Percentiles rank a stretch among this genome's conserved stretches.
Evolutionary conservation across 1,139 yeast genomes (phyloP).

Genomic region (Torulaspora globosa): DNA sequence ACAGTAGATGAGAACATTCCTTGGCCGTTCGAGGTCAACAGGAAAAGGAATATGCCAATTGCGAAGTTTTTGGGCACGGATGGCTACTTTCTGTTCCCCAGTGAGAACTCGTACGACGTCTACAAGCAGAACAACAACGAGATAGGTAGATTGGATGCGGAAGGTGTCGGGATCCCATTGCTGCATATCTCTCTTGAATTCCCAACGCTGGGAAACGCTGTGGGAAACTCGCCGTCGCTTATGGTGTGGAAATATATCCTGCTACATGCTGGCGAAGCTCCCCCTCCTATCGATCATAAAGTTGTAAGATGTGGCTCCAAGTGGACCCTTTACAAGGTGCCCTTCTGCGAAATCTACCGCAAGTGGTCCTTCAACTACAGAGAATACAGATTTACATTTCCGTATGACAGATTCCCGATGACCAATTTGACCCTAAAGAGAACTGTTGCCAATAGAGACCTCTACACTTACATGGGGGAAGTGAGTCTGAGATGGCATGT

Average conservation of each 20-base stretch:
- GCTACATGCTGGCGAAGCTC: conserved; percentile 8
- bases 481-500: conserved; percentile 17
- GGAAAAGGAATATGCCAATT: conserved; percentile 14
- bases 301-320: conserved; percentile 4
- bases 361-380: neutral
- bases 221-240: conserved; percentile 5
- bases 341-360: conserved; percentile 16
- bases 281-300: conserved; percentile 11
- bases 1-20: neutral
- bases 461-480: conserved; percentile 12
- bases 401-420: neutral
- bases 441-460: conserved; percentile 10
- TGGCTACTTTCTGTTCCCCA: conserved; percentile 15
- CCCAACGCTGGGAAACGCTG: neutral
- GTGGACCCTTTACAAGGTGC: conserved; percentile 11
- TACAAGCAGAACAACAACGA: conserved; percentile 10
- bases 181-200: conserved; percentile 9
- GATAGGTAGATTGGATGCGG: conserved; percentile 5
- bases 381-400: conserved; percentile 7
- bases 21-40: conserved; percentile 5
- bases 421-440: conserved; percentile 2
- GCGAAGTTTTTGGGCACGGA: conserved; percentile 10
- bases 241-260: conserved; percentile 12
- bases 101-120: conserved; percentile 16
- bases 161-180: conserved; percentile 20